These are phyloP conservation scores for Recurvomyces mirabilis DNA, from an alignment of 495 filamentous ascomycete species.

Conservation along the genomic window DNA sequence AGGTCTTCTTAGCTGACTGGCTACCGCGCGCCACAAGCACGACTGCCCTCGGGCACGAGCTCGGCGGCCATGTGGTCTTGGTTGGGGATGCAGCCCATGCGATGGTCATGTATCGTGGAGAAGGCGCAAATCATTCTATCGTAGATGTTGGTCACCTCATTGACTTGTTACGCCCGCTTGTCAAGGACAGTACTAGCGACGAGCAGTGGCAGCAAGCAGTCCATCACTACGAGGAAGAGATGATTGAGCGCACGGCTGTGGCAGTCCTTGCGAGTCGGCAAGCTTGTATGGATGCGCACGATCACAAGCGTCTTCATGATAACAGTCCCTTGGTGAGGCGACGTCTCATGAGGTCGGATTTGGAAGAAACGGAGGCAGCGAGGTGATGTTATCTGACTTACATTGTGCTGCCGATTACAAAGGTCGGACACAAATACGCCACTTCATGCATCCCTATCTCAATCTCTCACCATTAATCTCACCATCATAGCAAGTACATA, in stretches of 20 bases:
- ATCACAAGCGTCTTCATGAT: constrained; percentile 28
- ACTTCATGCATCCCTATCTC: no score
- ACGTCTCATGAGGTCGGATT: not conserved
- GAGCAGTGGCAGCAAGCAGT: constrained; percentile 29
- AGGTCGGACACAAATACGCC: no score
- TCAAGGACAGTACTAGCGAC: not conserved
- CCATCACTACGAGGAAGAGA: constrained; percentile 39
- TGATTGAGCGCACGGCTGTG: constrained; percentile 38
- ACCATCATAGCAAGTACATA: no score
- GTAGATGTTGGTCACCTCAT: constrained; percentile 36
- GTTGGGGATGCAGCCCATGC: constrained; percentile 21
- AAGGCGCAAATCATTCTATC: constrained; percentile 51
- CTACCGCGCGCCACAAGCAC: constrained; percentile 20
- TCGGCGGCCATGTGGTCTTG: constrained; percentile 2
- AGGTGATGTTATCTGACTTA: constrained; percentile 40
- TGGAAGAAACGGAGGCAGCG: not conserved
- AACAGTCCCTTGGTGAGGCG: constrained; percentile 1
- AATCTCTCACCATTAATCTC: no score
- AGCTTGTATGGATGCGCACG: constrained; percentile 55
- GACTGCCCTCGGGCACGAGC: constrained; percentile 28
- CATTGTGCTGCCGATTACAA: no score
- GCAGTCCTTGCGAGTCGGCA: constrained; percentile 46
- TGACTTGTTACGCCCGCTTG: not conserved
- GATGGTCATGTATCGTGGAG: constrained; percentile 34
- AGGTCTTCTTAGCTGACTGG: constrained; percentile 46